phyloP scores from a whole-genome alignment of 345 rosid genomes.

The Syzygium oleosum region DNA sequence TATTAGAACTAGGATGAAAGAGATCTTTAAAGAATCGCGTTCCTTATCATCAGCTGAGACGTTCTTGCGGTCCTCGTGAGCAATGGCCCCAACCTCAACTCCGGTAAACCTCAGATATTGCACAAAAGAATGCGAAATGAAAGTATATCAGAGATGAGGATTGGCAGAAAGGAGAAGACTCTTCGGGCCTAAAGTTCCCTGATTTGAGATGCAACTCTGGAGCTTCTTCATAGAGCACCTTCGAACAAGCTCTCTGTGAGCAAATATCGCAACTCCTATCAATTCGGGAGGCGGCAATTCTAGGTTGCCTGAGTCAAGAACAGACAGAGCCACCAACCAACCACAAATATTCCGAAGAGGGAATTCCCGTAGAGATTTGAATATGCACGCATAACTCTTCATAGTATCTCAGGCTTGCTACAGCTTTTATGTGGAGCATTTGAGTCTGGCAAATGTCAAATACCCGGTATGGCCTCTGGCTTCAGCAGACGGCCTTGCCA shows the following conservation, averaged over 20 bases:
- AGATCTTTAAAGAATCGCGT: neutral
- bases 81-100: neutral
- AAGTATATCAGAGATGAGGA: neutral
- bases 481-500: conserved; percentile 70
- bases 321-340: neutral
- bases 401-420: neutral
- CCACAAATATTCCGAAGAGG: neutral
- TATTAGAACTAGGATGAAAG: neutral
- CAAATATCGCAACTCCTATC: neutral
- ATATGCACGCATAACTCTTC: neutral
- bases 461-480: conserved; percentile 94
- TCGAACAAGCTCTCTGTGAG: neutral
- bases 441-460: conserved; percentile 78
- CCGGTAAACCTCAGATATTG: neutral
- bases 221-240: neutral
- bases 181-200: neutral
- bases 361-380: neutral
- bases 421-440: conserved; percentile 28
- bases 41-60: neutral
- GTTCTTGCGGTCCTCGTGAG: neutral
- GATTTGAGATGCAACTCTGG: too few relatives aligned
- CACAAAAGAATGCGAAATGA: neutral
- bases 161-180: neutral
- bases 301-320: neutral
- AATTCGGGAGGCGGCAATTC: neutral